These are phyloP conservation scores for Colletotrichum coccodes DNA, from an alignment of 2,329 filamentous ascomycete genomes.

Conservation along the genomic window DNA sequence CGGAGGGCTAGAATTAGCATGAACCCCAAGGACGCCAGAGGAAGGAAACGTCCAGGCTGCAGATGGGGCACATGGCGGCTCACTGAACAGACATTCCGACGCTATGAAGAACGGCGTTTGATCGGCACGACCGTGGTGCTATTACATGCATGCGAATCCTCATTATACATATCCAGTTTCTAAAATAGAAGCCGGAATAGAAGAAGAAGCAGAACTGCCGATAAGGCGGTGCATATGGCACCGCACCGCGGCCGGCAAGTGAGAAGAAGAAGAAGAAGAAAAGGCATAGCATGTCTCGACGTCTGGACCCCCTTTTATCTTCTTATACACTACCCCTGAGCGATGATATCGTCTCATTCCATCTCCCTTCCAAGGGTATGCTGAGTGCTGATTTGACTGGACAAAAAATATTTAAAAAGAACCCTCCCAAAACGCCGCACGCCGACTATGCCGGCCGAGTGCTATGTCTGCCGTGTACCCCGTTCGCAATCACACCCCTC, in stretches of 20 bases:
- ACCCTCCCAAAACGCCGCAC: conserved; percentile 20
- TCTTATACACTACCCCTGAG: background rate
- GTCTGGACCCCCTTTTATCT: background rate
- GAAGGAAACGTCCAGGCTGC: background rate
- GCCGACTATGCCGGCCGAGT: conserved; percentile 16
- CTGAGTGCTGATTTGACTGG: background rate
- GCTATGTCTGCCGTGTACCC: conserved; percentile 1
- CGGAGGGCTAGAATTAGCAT: background rate
- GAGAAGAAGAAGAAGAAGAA: background rate
- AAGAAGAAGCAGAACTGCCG: background rate
- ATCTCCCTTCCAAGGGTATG: background rate
- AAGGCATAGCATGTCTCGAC: background rate
- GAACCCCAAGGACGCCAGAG: background rate
- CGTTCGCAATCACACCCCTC: background rate
- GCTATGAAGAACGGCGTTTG: conserved; percentile 4
- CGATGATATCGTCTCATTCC: background rate
- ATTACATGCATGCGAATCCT: background rate
- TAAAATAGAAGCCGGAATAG: background rate
- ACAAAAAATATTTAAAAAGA: background rate
- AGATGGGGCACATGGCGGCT: conserved; percentile 1
- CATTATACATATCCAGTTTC: conserved; percentile 1
- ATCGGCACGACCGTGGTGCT: background rate
- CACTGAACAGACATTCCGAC: background rate
- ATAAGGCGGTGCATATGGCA: background rate
- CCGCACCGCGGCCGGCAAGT: background rate